A percentile compares a stretch with the other conserved stretches of the same genome.
phyloP scores from a whole-genome alignment of 2,329 filamentous ascomycete genomes.

The Arachnopeziza araneosa region DNA sequence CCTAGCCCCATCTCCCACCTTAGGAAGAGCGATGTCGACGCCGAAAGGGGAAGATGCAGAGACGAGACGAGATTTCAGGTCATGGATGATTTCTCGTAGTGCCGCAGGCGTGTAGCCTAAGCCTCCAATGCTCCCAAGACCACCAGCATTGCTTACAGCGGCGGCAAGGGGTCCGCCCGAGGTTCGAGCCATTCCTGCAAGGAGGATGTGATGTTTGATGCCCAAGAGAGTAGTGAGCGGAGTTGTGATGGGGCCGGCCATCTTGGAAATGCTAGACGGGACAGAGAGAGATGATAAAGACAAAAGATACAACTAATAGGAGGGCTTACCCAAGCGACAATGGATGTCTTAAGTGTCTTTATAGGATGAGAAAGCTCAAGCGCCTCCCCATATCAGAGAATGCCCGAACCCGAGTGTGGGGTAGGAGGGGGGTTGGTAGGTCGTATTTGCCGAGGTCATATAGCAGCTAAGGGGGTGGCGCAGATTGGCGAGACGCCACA shows the following conservation, averaged over 20 bases:
- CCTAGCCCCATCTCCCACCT: constrained; percentile 76
- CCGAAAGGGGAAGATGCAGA: constrained; percentile 74
- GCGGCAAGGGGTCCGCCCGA: constrained; percentile 74
- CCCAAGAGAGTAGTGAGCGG: constrained; percentile 72
- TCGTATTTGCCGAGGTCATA: no score
- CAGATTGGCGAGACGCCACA: no score
- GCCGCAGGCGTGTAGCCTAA: constrained; percentile 68
- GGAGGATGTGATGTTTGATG: constrained; percentile 83
- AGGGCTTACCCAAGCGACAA: no score
- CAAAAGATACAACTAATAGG: no score
- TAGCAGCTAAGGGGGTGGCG: no score
- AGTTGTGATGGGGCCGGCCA: constrained; percentile 52
- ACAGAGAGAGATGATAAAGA: no score
- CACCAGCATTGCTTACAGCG: constrained; percentile 74
- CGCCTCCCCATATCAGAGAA: no score
- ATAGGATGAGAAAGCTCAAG: no score
- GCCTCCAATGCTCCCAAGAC: constrained; percentile 67
- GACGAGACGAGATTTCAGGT: constrained; percentile 71
- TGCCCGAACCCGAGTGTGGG: no score
- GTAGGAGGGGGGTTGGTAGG: no score
- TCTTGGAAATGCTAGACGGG: not conserved
- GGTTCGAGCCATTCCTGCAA: constrained; percentile 89
- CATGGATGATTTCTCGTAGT: constrained; percentile 73
- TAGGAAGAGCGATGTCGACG: constrained; percentile 84
- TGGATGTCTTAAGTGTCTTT: no score